Evolutionary conservation across 83 land plant species (phyloP), one percentile per base, ranked within the genome.

Genomic region (Picea abies): DNA sequence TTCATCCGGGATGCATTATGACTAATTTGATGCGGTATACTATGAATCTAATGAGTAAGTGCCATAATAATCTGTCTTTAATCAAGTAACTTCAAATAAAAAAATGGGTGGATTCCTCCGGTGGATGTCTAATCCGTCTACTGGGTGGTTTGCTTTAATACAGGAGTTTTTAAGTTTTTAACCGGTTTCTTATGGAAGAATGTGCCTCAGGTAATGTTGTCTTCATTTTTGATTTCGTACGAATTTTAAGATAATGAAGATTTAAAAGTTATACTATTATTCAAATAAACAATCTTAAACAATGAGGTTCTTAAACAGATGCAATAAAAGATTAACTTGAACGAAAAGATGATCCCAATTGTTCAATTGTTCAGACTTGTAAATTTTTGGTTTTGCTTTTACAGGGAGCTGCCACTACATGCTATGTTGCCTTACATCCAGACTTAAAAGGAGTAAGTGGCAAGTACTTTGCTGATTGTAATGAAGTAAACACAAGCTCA

Each of bases 131-230:
- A 78, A 60, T 16, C 22, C 10, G 11, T 56, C 3, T 17, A 20
- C 4, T 23, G 32, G 22, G 60, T 66, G 52, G 26, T 37, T 64
- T 22, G 29, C 29, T 11, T 44, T 37, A 19, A 67, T 65, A 80
- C 90, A 94, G 96, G 78, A 58, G 5, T 89, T 68, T 25, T 92
- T 76, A 77, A 87, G 79, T 17, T 89, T 1, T 81, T 92, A 60
- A 82, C 85, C 11, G 85, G 58, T 25, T 32, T 86, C 32, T 39
- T 92, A 14, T 94, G 95, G 95, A 94, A 92, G 86, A 92, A 83
- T 73, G 91, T 92, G n/a, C 87, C 89, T 5, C 95, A 92, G 95
- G 94, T 92, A 86, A 75, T 47, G 1, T 47, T 47, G 11, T 47
- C 52, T 47, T 47, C 52, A 47, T 47, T 47, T 47, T 8, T 8